Base-by-base conservation (phyloP, 2,329 filamentous ascomycete species). In the Magnaporthales sp. region DNA sequence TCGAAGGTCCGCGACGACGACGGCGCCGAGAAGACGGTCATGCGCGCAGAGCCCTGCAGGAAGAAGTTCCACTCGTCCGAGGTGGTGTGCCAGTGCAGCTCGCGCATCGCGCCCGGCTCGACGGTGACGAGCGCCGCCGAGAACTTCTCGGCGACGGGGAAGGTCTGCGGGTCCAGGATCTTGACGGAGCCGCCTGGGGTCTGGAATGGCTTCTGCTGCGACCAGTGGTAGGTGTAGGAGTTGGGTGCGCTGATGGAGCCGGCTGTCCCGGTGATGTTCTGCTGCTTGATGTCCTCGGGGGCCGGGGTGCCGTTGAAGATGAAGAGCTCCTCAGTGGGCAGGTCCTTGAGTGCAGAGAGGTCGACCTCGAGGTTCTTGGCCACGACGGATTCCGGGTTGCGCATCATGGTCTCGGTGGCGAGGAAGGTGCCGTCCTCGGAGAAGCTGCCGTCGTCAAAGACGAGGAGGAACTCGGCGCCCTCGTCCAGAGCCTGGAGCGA, bases 1-100 rank as follows among this genome's bases (percentile, higher is more conserved):
- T 87, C 85, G 67, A 86, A 88, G 0, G 84, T 87, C 62, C 80
- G 78, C 1, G 81, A 79, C 1, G 79, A 74, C 4, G 76, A 73
- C 0, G 84, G 83, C 0, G 84, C 85, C 26, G 77, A 71, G 75
- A 83, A 88, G 29, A 87, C 78, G 0, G 84, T 87, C 51, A 86
- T 78, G 10, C 86, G 81, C 0, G 80, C 86, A 11, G 80, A 80
- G 0, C 86, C 86, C 66, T 80, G 73, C 8, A 88, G 75, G 76
- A 88, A 86, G 74, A 84, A 88, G 64, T 80, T 80, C 86, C 86
- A 88, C 74, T 88, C 86, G 72, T 88, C 85, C 9, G 79, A 81
- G 0, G 79, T 80, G 1, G 83, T 83, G 75, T 89, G 86, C 86
- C 86, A 89, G 76, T 89, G 86, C 60, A 89, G 76, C 72, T 89